A percentile compares a stretch with the other conserved stretches of the same genome.
phyloP scores from a whole-genome alignment of 306 rosid genomes.

The Trichosanthes truncata region DNA sequence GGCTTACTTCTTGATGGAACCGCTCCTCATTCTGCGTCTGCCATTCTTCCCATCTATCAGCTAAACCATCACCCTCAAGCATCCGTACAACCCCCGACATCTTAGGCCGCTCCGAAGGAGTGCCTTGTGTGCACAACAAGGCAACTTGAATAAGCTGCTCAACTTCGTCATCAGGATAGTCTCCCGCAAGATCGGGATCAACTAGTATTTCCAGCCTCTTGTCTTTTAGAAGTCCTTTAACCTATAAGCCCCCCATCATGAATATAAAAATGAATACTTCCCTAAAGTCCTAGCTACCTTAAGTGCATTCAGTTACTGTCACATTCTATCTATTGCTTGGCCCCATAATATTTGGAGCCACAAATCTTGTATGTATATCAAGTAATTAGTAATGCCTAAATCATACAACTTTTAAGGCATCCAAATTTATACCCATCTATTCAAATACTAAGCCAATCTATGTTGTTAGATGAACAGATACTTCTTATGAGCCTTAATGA shows the following conservation, averaged over 20 bases:
- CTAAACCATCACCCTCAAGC: conserved; percentile 93
- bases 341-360: background rate
- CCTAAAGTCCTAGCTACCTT: background rate
- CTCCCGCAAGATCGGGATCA: conserved; percentile 57
- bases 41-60: conserved; percentile 92
- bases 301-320: background rate
- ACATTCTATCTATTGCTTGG: background rate
- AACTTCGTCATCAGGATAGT: conserved; percentile 47
- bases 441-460: background rate
- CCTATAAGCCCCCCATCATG: conserved; percentile 25
- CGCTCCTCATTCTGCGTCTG: conserved; percentile 83
- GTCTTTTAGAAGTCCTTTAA: conserved; percentile 72
- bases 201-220: conserved; percentile 64
- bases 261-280: background rate
- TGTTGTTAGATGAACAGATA: background rate
- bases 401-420: background rate
- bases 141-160: conserved; percentile 86
- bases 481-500: background rate
- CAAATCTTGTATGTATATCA: background rate
- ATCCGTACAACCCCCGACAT: conserved; percentile 92
- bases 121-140: conserved; percentile 72
- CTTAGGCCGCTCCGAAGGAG: conserved; percentile 76
- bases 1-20: conserved; percentile 48
- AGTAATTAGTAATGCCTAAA: background rate
- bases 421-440: background rate